Evolutionary conservation across 2,329 filamentous ascomycete species (phyloP).

Genomic region (Alternaria sp.): DNA sequence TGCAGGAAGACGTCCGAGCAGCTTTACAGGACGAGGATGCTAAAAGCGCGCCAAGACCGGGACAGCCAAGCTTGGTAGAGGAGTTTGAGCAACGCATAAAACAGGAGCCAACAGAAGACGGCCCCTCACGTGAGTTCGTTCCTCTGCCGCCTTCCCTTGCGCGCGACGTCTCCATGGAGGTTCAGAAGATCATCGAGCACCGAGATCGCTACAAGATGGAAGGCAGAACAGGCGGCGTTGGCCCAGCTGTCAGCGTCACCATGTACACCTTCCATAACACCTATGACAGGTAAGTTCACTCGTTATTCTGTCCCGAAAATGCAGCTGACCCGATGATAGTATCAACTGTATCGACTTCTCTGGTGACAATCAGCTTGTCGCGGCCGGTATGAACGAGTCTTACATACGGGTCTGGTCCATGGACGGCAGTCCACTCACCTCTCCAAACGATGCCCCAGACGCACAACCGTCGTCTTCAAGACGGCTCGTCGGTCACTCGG

Average conservation of each 20-base stretch:
- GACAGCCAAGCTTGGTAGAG: conserved; percentile 77
- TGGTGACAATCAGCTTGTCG: conserved; percentile 84
- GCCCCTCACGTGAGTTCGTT: conserved; percentile 76
- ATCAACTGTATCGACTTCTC: conserved; percentile 96
- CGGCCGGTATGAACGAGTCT: conserved; percentile 88
- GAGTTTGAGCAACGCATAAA: conserved; percentile 90
- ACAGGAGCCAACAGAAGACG: conserved; percentile 86
- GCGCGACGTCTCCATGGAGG: conserved; percentile 90
- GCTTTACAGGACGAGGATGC: conserved; percentile 86
- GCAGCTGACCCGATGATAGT: conserved; percentile 52
- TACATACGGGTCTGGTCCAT: conserved; percentile 95
- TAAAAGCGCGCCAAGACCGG: conserved; percentile 73
- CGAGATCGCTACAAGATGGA: conserved; percentile 91
- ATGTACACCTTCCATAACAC: conserved; percentile 99
- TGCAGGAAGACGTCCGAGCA: conserved; percentile 83
- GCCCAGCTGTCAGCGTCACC: conserved; percentile 83
- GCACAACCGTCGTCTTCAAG: conserved; percentile 72
- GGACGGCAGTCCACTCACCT: conserved; percentile 80
- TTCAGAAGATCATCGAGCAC: conserved; percentile 91
- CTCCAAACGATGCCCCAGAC: conserved; percentile 61
- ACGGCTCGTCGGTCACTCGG: conserved; percentile 84
- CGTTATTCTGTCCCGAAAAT: neutral
- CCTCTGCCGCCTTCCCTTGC: conserved; percentile 88
- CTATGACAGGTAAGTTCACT: conserved; percentile 74
- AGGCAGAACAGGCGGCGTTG: conserved; percentile 79